Base-by-base conservation (phyloP, 495 filamentous ascomycete genomes). In the Glutinoglossum americanum region DNA sequence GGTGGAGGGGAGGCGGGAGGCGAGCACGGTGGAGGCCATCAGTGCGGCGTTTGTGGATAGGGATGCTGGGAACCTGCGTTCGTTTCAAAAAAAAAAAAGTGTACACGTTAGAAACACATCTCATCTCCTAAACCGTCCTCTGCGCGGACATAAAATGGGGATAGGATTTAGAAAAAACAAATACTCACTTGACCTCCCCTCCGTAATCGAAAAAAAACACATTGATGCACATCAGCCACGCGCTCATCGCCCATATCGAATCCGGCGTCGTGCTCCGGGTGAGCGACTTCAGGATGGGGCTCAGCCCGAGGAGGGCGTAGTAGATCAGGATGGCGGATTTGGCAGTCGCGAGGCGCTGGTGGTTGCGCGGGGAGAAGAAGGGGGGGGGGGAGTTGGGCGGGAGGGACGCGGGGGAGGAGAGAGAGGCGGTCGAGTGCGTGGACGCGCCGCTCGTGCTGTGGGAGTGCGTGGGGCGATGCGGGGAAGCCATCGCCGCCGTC, bases 151-250 rank as follows among this genome's bases (percentile, higher is more conserved):
- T n/a, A n/a, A n/a, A n/a, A n/a, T n/a, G n/a, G n/a, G n/a, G n/a
- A n/a, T n/a, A n/a, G n/a, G n/a, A n/a, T n/a, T n/a, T n/a, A n/a
- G n/a, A n/a, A n/a, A n/a, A 32, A 32, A 60, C 60, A 74, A 10
- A 78, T 62, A 80, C 80, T 44, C 76, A 75, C 39, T 75, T 77
- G 0, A 74, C 74, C 8, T 76, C 82, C 63, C 80, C 81, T 27
- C 88, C 83, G 64, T 97, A 97, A 71, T 98, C 92, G 66, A 96
- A 94, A 66, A 92, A 94, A 68, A 94, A 88, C 62, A 96, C 85
- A 69, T 98, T 97, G 70, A 95, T 89, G 59, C 85, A 78, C 65
- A 98, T 78, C 51, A 98, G 74, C 82, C 86, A 93, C 68, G 82
- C 87, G 61, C 85, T 88, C 73, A 98, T 83, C 17, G 92, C 87